Percentiles rank a stretch among this genome's conserved stretches.
Conservation (phyloP, 2,329 filamentous ascomycete genomes). For the Neonectria faginata region DNA sequence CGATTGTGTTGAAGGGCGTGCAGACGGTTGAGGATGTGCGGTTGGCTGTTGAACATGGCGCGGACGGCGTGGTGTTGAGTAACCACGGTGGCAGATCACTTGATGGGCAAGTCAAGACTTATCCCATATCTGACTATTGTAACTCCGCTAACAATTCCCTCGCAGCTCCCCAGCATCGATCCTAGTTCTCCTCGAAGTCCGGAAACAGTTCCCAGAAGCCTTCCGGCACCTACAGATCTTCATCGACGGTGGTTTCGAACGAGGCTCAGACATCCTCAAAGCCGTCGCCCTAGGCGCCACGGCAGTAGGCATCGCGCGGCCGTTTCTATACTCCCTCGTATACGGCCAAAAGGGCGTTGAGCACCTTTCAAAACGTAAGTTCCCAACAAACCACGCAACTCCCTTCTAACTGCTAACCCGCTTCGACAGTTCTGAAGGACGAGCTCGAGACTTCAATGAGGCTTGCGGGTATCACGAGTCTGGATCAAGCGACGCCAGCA, state of each 20-base stretch:
- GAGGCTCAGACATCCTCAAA: conserved; percentile 67
- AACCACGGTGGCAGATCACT: conserved; percentile 70
- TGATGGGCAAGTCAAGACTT: conserved; percentile 53
- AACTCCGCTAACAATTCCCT: background rate
- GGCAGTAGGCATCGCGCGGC: conserved; percentile 65
- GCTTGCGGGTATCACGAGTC: conserved; percentile 45
- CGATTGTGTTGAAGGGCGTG: conserved; percentile 68
- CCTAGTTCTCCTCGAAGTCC: conserved; percentile 64
- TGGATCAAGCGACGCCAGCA: conserved; percentile 44
- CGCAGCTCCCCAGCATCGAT: conserved; percentile 57
- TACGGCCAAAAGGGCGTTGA: conserved; percentile 67
- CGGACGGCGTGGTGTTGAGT: conserved; percentile 66
- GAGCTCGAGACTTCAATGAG: conserved; percentile 49
- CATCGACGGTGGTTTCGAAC: conserved; percentile 64
- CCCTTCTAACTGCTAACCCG: background rate
- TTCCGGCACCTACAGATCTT: conserved; percentile 63
- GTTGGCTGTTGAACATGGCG: conserved; percentile 60
- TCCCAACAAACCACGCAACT: accelerated
- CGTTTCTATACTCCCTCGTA: conserved; percentile 63
- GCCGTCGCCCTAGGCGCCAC: conserved; percentile 64
- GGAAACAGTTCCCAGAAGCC: conserved; percentile 60
- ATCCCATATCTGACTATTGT: accelerated
- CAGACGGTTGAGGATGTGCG: conserved; percentile 67
- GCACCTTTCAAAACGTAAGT: conserved; percentile 66
- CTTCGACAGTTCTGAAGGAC: conserved; percentile 44